Conservation (phyloP, 108 stramenopile genomes). For the Nannochloropsis granulata region DNA sequence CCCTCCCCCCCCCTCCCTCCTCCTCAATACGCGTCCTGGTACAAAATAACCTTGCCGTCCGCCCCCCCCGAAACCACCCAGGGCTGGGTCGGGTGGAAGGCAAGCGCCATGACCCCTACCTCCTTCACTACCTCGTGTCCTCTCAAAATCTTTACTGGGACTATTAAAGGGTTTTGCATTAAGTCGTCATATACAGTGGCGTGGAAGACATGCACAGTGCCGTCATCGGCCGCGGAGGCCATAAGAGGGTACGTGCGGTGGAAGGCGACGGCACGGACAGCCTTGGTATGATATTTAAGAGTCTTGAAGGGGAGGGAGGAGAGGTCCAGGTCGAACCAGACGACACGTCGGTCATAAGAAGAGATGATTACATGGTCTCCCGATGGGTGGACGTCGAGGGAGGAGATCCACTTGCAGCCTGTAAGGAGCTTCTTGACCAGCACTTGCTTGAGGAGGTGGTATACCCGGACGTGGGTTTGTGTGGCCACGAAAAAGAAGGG, state of each 20-base stretch:
- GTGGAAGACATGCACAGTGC: constrained; percentile 93
- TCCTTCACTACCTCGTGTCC: constrained; percentile 61
- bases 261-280: constrained; percentile 57
- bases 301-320: constrained; percentile 83
- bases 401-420: constrained; percentile 91
- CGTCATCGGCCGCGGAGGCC: constrained; percentile 94
- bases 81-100: constrained; percentile 95
- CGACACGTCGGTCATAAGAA: constrained; percentile 77
- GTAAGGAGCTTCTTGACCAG: constrained; percentile 47
- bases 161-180: constrained; percentile 79
- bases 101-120: constrained; percentile 64
- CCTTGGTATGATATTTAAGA: constrained; percentile 81
- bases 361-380: constrained; percentile 93
- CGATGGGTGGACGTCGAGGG: constrained; percentile 74
- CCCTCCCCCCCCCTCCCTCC: neutral
- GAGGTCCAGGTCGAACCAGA: constrained; percentile 97
- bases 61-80: constrained; percentile 95
- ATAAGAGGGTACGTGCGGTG: constrained; percentile 82
- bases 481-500: constrained; percentile 95
- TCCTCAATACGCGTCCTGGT: constrained; percentile 60
- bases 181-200: constrained; percentile 73
- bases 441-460: constrained; percentile 82
- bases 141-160: constrained; percentile 91
- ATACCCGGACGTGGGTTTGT: constrained; percentile 76
- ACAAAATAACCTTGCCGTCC: constrained; percentile 79